Evolutionary conservation across 1,284 basidiomycete genomes (phyloP).

Genomic region (Ustilago esculenta): DNA sequence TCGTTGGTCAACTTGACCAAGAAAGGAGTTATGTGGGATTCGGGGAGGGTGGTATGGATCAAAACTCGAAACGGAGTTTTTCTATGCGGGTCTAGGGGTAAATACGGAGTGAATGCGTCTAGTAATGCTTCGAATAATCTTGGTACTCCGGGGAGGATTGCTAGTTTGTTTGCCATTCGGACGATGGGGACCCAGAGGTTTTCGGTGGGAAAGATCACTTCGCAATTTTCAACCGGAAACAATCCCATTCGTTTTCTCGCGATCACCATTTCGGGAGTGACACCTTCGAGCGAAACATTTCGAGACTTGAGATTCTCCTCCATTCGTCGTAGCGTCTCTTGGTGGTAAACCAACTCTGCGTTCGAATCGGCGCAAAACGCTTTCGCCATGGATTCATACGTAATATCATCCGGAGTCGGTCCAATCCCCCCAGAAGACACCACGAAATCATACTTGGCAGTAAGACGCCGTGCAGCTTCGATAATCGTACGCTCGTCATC

Average conservation of each 20-base stretch:
- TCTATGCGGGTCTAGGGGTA: slow-evolving; percentile 51
- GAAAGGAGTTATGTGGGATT: slow-evolving; percentile 84
- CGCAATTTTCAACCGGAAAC: slow-evolving; percentile 50
- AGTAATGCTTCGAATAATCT: slow-evolving; percentile 75
- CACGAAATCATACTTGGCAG: slow-evolving; percentile 64
- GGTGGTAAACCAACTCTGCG: slow-evolving; percentile 75
- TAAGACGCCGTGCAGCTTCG: slow-evolving; percentile 84
- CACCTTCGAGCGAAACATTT: slow-evolving; percentile 72
- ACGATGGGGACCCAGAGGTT: slow-evolving; percentile 85
- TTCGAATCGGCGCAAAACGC: slow-evolving; percentile 81
- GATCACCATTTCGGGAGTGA: slow-evolving; percentile 72
- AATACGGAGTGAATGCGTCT: slow-evolving; percentile 73
- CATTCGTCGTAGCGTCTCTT: slow-evolving; percentile 84
- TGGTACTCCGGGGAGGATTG: slow-evolving; percentile 90
- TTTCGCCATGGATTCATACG: slow-evolving; percentile 84
- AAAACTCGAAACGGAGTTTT: slow-evolving; percentile 55
- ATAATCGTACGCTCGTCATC: slow-evolving; percentile 89
- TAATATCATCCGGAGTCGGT: slow-evolving; percentile 72
- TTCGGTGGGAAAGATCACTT: slow-evolving; percentile 58
- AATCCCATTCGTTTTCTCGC: slow-evolving; percentile 63
- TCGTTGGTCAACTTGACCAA: slow-evolving; percentile 80
- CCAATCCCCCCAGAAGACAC: slow-evolving; percentile 59
- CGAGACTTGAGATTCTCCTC: slow-evolving; percentile 74
- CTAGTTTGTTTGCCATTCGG: slow-evolving; percentile 81
- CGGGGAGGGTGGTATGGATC: slow-evolving; percentile 73